Conservation (phyloP, 1,284 basidiomycete species). For the Leccinum pachyderme region DNA sequence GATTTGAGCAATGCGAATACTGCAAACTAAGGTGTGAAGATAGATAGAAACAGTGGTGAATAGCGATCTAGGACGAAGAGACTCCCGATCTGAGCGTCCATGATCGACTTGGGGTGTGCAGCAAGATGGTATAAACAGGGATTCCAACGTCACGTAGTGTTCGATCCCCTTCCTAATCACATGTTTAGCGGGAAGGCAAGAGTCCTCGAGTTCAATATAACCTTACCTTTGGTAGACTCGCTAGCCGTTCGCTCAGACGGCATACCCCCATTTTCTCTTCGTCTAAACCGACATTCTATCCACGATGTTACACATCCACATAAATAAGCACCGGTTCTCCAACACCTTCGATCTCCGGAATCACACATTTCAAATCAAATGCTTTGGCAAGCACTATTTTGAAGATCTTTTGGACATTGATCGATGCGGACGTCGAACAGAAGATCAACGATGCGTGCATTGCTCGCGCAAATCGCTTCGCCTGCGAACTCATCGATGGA, state of each 20-base stretch:
- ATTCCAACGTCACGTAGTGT: conserved; percentile 25
- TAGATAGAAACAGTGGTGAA: conserved; percentile 25
- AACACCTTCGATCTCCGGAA: conserved; percentile 93
- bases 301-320: conserved; percentile 71
- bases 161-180: conserved; percentile 20
- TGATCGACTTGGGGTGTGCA: conserved; percentile 12
- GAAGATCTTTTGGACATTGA: conserved; percentile 99
- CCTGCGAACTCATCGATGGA: conserved; percentile 45
- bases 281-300: conserved; percentile 25
- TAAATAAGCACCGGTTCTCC: conserved; percentile 93
- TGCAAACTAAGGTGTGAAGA: conserved; percentile 24
- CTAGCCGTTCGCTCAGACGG: conserved; percentile 10
- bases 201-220: conserved; percentile 22
- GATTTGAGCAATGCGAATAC: conserved; percentile 24
- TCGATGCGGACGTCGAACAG: conserved; percentile 95
- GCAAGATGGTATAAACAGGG: conserved; percentile 32
- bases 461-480: conserved; percentile 93
- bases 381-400: conserved; percentile 92
- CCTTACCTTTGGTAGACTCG: conserved; percentile 30
- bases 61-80: conserved; percentile 14
- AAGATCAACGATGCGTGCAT: conserved; percentile 99
- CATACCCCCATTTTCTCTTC: conserved; percentile 17
- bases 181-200: conserved; percentile 16
- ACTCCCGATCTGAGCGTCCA: conserved; percentile 21
- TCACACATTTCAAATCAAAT: conserved; percentile 91